Percentiles rank a stretch among this genome's conserved stretches.
phyloP scores from a whole-genome alignment of 1,284 basidiomycete genomes.

The Trichosporon coremiiforme region DNA sequence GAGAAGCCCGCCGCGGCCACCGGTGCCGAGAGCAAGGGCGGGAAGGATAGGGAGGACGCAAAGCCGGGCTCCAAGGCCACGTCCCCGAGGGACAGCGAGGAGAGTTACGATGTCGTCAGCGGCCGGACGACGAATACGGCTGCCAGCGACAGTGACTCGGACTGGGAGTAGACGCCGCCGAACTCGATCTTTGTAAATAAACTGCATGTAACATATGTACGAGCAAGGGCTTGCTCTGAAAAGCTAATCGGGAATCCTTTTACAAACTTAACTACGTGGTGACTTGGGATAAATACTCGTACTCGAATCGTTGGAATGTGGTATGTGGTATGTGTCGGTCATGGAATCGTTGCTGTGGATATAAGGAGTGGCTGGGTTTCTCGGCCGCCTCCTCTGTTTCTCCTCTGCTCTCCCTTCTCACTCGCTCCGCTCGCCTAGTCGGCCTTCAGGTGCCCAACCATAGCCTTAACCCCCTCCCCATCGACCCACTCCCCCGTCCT shows the following conservation, averaged over 20 bases:
- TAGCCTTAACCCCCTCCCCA: not conserved
- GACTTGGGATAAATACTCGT: too few relatives aligned
- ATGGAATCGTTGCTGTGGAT: too few relatives aligned
- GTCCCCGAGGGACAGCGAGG: slow-evolving; percentile 54
- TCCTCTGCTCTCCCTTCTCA: too few relatives aligned
- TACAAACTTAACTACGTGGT: too few relatives aligned
- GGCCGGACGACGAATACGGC: slow-evolving; percentile 43
- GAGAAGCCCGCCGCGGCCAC: slow-evolving; percentile 18
- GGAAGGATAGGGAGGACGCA: slow-evolving; percentile 26
- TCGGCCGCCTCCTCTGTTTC: too few relatives aligned
- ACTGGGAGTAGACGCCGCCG: slow-evolving; percentile 58
- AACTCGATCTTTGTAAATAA: slow-evolving; percentile 18
- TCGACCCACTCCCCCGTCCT: not conserved
- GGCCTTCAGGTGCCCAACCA: slow-evolving; percentile 8
- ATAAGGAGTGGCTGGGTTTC: too few relatives aligned
- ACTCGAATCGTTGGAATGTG: too few relatives aligned
- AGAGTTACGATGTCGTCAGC: slow-evolving; percentile 56
- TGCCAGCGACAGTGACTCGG: slow-evolving; percentile 51
- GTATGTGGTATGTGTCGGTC: too few relatives aligned
- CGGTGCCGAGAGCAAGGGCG: slow-evolving; percentile 6
- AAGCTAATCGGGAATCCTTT: too few relatives aligned
- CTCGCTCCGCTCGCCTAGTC: too few relatives aligned
- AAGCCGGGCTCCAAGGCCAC: slow-evolving; percentile 34
- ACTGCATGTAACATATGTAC: slow-evolving; percentile 20
- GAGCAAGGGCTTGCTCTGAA: too few relatives aligned